Conservation (phyloP, 805 yeast species). For the Brettanomyces sp. region DNA sequence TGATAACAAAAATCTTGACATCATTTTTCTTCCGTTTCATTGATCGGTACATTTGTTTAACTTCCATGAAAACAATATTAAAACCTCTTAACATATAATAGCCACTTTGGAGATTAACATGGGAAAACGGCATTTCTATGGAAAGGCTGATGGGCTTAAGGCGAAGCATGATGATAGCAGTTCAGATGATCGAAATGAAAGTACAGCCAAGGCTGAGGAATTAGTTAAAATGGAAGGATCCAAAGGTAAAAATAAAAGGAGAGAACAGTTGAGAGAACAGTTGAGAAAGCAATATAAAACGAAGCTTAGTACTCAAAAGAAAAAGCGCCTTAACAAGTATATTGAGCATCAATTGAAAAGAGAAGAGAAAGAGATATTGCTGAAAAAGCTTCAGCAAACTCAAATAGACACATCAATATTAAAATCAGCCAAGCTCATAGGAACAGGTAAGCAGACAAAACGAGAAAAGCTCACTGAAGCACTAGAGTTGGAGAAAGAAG, state of each 20-base stretch:
- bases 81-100: too few relatives aligned
- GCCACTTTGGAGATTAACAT: neutral
- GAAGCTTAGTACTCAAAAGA: constrained; percentile 63
- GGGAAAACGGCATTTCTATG: constrained; percentile 3
- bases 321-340: constrained; percentile 78
- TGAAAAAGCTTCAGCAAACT: constrained; percentile 62
- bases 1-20: too few relatives aligned
- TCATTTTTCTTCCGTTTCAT: too few relatives aligned
- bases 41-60: too few relatives aligned
- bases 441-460: constrained; percentile 60
- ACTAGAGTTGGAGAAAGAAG: constrained; percentile 58
- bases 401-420: constrained; percentile 62
- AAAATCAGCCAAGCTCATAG: constrained; percentile 69
- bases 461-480: constrained; percentile 71
- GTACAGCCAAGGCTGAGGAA: neutral
- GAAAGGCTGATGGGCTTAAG: constrained; percentile 3
- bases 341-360: constrained; percentile 83
- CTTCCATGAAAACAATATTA: too few relatives aligned
- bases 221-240: constrained; percentile 18
- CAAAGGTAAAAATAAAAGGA: constrained; percentile 52
- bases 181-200: neutral
- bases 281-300: constrained; percentile 53
- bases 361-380: constrained; percentile 73
- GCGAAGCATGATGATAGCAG: neutral
- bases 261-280: constrained; percentile 52